Evolutionary conservation across 345 rosid genomes (phyloP).

Genomic region (Gossypium sturtianum): DNA sequence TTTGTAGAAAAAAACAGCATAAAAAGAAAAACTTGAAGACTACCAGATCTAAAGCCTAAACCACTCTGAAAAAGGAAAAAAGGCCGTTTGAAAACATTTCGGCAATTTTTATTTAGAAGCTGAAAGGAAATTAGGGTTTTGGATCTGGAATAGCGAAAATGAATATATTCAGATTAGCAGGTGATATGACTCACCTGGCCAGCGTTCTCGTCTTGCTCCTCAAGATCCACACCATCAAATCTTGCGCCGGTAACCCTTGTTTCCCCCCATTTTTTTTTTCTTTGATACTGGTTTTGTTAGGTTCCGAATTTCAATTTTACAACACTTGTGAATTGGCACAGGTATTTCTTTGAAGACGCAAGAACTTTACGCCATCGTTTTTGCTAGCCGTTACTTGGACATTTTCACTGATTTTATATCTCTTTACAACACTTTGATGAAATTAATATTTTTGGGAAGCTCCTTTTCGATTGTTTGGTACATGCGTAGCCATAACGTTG

Average conservation of each 20-base stretch:
- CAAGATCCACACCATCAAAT: constrained; percentile 88
- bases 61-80: neutral
- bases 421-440: constrained; percentile 69
- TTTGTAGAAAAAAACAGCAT: neutral
- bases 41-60: neutral
- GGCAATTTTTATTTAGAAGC: neutral
- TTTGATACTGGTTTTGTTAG: neutral
- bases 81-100: neutral
- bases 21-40: neutral
- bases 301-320: neutral
- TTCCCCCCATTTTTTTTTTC: neutral
- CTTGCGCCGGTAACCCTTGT: constrained; percentile 56
- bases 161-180: constrained; percentile 86
- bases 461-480: constrained; percentile 87
- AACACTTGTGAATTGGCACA: constrained; percentile 17
- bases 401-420: constrained; percentile 67
- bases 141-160: constrained; percentile 27
- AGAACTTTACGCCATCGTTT: constrained; percentile 75
- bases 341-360: constrained; percentile 90
- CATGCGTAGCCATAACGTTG: constrained; percentile 65
- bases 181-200: constrained; percentile 81
- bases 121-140: neutral
- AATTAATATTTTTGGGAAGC: constrained; percentile 75
- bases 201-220: constrained; percentile 86
- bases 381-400: constrained; percentile 72